Evolutionary conservation across 306 rosid species (phyloP).

Genomic region (Arachis stenosperma): DNA sequence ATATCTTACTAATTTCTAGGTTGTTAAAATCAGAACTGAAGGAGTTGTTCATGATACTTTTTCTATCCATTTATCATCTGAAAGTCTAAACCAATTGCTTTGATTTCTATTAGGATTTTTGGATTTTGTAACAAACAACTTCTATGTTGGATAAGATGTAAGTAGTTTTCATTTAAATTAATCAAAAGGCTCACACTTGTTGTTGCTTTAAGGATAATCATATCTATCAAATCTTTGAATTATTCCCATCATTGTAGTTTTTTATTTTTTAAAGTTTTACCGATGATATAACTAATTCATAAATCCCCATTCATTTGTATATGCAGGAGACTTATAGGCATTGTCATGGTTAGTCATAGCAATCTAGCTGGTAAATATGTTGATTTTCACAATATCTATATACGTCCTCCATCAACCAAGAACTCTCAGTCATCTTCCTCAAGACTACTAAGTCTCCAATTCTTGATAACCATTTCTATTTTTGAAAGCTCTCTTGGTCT

Average conservation of each 20-base stretch:
- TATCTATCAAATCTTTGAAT: background rate
- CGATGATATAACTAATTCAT: constrained; percentile 2
- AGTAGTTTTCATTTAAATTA: too few species aligned
- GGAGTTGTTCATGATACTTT: too few species aligned
- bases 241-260: background rate
- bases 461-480: constrained; percentile 57
- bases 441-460: constrained; percentile 74
- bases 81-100: too few species aligned
- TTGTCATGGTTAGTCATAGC: constrained; percentile 54
- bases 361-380: constrained; percentile 59
- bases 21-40: too few species aligned
- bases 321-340: constrained; percentile 65
- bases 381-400: background rate
- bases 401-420: constrained; percentile 68
- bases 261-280: background rate
- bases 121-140: too few species aligned
- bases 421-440: constrained; percentile 52
- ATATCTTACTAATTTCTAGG: too few species aligned
- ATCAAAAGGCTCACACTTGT: too few species aligned
- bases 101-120: too few species aligned
- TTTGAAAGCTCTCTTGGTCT: constrained; percentile 55
- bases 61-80: too few species aligned
- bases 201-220: too few species aligned
- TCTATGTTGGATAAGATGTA: too few species aligned
- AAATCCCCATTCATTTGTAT: background rate